Percentiles rank a stretch among this genome's conserved stretches.
phyloP scores from a whole-genome alignment of 148 eudicot species.

The Diospyros kaki region DNA sequence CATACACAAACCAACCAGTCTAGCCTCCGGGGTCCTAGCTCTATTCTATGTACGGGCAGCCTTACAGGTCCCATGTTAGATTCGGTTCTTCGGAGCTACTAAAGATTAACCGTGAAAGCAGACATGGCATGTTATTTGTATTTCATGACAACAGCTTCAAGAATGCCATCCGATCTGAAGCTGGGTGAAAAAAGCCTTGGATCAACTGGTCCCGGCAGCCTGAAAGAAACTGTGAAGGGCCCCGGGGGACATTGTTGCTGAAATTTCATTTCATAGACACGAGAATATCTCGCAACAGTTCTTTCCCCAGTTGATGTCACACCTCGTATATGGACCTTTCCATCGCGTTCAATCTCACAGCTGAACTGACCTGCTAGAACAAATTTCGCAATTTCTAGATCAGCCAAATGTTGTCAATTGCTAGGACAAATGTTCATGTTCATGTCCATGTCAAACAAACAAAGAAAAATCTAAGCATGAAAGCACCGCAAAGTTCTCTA shows the following conservation, averaged over 20 bases:
- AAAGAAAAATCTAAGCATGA: too few relatives aligned
- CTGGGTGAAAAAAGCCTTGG: constrained; percentile 36
- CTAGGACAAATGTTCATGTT: too few relatives aligned
- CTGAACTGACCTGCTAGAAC: constrained; percentile 57
- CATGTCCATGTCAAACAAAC: too few relatives aligned
- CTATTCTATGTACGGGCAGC: too few relatives aligned
- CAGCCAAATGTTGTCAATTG: too few relatives aligned
- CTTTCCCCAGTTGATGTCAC: constrained; percentile 45
- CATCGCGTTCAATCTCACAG: constrained; percentile 74
- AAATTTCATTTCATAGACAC: constrained; percentile 38
- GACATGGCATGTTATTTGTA: constrained; percentile 14
- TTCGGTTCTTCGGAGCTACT: too few relatives aligned
- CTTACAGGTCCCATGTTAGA: too few relatives aligned
- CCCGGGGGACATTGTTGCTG: constrained; percentile 43
- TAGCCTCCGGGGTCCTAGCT: too few relatives aligned
- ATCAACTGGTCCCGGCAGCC: constrained; percentile 41
- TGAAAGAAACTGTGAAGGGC: constrained; percentile 36
- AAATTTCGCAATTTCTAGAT: neutral
- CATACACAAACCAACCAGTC: too few relatives aligned
- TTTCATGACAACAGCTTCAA: constrained; percentile 37
- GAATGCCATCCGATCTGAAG: constrained; percentile 40
- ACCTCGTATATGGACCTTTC: constrained; percentile 57
- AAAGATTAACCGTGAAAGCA: neutral
- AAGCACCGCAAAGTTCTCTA: too few relatives aligned
- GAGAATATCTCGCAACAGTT: constrained; percentile 35